These are phyloP conservation scores for Pseudomonodictys pantanalensis DNA, from an alignment of 495 filamentous ascomycete genomes.

Conservation along the genomic window DNA sequence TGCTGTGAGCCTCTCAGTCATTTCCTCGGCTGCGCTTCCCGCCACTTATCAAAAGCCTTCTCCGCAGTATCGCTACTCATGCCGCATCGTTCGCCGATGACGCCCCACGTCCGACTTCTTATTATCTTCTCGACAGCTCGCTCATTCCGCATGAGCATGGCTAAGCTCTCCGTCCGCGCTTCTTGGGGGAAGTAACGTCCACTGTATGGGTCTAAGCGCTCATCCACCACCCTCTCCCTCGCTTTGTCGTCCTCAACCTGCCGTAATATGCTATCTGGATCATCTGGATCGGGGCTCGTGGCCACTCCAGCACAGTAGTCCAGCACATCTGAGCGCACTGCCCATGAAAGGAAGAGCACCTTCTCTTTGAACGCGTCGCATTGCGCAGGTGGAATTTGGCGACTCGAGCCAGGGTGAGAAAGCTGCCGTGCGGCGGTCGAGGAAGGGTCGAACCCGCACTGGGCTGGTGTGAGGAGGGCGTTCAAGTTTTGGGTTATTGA, in stretches of 20 bases:
- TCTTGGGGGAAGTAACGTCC: slow-evolving; percentile 80
- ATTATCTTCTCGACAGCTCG: slow-evolving; percentile 84
- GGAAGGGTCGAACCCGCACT: slow-evolving; percentile 70
- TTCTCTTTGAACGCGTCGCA: slow-evolving; percentile 74
- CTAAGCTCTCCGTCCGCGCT: slow-evolving; percentile 77
- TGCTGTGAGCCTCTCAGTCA: no score
- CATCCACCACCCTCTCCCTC: slow-evolving; percentile 76
- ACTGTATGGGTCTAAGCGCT: slow-evolving; percentile 89
- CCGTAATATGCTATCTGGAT: slow-evolving; percentile 71
- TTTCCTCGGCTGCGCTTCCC: slow-evolving; percentile 43
- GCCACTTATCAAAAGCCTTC: slow-evolving; percentile 62
- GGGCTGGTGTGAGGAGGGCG: slow-evolving; percentile 75
- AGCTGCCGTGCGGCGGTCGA: slow-evolving; percentile 62
- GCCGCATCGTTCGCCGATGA: slow-evolving; percentile 78
- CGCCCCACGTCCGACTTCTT: slow-evolving; percentile 73
- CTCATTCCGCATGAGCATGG: slow-evolving; percentile 76
- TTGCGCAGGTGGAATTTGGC: slow-evolving; percentile 54
- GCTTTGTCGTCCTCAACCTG: slow-evolving; percentile 67
- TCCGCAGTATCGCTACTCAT: slow-evolving; percentile 57
- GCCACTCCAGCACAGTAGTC: slow-evolving; percentile 89
- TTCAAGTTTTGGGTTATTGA: slow-evolving; percentile 92
- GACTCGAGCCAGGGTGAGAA: slow-evolving; percentile 42
- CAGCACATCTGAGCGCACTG: slow-evolving; percentile 76
- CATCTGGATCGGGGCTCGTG: slow-evolving; percentile 79
- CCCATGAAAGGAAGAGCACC: slow-evolving; percentile 87